Evolutionary conservation across 2,329 filamentous ascomycete genomes (phyloP).

Genomic region (Penicillium brasilianum): DNA sequence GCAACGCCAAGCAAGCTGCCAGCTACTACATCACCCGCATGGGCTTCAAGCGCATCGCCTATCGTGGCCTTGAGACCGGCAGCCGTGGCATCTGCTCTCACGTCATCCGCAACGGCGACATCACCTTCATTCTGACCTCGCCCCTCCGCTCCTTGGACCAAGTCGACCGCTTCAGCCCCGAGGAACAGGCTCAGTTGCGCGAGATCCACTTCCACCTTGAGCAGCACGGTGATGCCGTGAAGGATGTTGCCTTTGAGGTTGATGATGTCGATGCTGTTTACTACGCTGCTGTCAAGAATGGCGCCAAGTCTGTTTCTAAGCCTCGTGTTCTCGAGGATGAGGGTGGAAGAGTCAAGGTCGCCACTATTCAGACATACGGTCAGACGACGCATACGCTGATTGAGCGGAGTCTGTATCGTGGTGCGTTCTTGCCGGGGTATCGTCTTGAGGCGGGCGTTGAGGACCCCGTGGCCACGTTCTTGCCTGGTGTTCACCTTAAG

Average conservation of each 20-base stretch:
- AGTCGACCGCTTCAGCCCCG: slow-evolving; percentile 57
- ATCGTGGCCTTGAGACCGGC: slow-evolving; percentile 86
- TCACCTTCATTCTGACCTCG: slow-evolving; percentile 51
- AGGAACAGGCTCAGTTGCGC: slow-evolving; percentile 68
- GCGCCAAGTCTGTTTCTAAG: slow-evolving; percentile 45
- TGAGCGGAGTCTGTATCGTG: slow-evolving; percentile 71
- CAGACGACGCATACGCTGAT: slow-evolving; percentile 95
- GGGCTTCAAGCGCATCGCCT: slow-evolving; percentile 82
- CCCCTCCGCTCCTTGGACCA: slow-evolving; percentile 66
- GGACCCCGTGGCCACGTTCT: slow-evolving; percentile 54
- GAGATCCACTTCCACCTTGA: slow-evolving; percentile 85
- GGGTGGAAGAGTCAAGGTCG: slow-evolving; percentile 70
- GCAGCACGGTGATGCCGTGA: slow-evolving; percentile 89
- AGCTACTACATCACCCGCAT: slow-evolving; percentile 86
- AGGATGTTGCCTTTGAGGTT: slow-evolving; percentile 94
- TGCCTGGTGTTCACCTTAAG: slow-evolving; percentile 70
- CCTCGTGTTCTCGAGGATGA: slow-evolving; percentile 66
- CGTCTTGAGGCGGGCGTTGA: slow-evolving; percentile 55
- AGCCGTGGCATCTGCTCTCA: slow-evolving; percentile 81
- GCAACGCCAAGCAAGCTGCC: slow-evolving; percentile 94
- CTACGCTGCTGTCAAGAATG: slow-evolving; percentile 66
- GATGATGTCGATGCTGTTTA: slow-evolving; percentile 86
- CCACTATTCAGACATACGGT: slow-evolving; percentile 88
- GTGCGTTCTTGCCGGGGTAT: slow-evolving; percentile 84
- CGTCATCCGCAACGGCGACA: slow-evolving; percentile 58